phyloP scores from a whole-genome alignment of 1,284 basidiomycete genomes.

The Termitomyces sp. region DNA sequence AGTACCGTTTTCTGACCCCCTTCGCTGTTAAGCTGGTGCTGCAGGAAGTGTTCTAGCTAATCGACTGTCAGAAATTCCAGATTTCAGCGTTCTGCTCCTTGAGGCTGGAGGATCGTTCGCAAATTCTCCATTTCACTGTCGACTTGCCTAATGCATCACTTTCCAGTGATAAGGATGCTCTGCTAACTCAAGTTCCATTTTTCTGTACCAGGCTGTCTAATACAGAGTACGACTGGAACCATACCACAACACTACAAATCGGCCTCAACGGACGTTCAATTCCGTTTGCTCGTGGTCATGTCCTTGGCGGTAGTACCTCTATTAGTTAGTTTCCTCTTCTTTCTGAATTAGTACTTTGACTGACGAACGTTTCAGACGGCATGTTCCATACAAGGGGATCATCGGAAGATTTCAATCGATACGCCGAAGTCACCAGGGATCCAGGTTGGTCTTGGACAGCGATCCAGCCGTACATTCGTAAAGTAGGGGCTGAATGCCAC shows the following conservation, averaged over 20 bases:
- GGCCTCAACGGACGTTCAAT: slow-evolving; percentile 17
- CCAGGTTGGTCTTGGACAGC: slow-evolving; percentile 14
- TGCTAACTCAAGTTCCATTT: slow-evolving; percentile 10
- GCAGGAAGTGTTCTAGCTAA: slow-evolving; percentile 17
- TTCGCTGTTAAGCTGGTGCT: slow-evolving; percentile 10
- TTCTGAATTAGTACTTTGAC: background rate
- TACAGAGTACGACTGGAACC: slow-evolving; percentile 16
- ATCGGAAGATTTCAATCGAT: slow-evolving; percentile 15
- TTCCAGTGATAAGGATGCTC: slow-evolving; percentile 10
- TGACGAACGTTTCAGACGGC: slow-evolving; percentile 9
- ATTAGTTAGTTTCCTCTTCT: slow-evolving; percentile 7
- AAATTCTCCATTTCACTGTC: background rate
- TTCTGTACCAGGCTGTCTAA: slow-evolving; percentile 11
- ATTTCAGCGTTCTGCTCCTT: slow-evolving; percentile 10
- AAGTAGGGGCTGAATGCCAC: background rate
- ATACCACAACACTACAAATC: slow-evolving; percentile 13
- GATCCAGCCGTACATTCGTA: slow-evolving; percentile 14
- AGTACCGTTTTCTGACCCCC: background rate
- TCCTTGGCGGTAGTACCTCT: slow-evolving; percentile 18
- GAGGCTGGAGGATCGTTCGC: slow-evolving; percentile 17
- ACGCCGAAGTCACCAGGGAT: slow-evolving; percentile 12
- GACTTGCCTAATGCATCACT: background rate
- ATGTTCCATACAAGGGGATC: slow-evolving; percentile 16
- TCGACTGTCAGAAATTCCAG: slow-evolving; percentile 13
- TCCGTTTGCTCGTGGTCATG: slow-evolving; percentile 14